Percentiles rank a stretch among this genome's conserved stretches.
Conservation (phyloP, 352 stramenopile species). For the Phytophthora sojae region DNA sequence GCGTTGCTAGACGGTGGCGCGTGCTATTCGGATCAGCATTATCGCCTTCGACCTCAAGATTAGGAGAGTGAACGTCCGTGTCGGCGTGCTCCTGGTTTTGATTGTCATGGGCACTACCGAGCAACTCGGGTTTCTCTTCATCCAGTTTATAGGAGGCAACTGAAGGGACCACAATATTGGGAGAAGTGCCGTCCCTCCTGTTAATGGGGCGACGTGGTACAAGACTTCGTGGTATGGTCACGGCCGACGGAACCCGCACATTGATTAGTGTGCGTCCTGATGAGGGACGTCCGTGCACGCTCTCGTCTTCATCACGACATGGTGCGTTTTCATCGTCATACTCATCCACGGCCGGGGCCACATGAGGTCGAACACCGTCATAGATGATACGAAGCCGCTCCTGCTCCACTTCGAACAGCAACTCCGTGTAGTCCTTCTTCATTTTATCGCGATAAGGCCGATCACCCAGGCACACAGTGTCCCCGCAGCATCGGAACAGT, state of each 20-base stretch:
- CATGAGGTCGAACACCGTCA: slow-evolving; percentile 26
- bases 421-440: slow-evolving; percentile 78
- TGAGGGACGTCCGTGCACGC: not conserved
- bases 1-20: slow-evolving; percentile 43
- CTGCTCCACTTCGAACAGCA: slow-evolving; percentile 78
- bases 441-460: slow-evolving; percentile 74
- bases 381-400: slow-evolving; percentile 75
- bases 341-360: slow-evolving; percentile 26
- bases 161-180: not conserved
- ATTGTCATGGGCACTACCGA: slow-evolving; percentile 10
- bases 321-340: not conserved
- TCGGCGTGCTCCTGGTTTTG: slow-evolving; percentile 13
- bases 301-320: slow-evolving; percentile 14
- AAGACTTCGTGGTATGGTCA: slow-evolving; percentile 1
- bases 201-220: slow-evolving; percentile 18
- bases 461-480: slow-evolving; percentile 51
- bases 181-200: slow-evolving; percentile 13
- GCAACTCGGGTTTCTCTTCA: not conserved
- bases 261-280: slow-evolving; percentile 28
- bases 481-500: slow-evolving; percentile 50
- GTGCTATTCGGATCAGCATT: slow-evolving; percentile 13
- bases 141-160: slow-evolving; percentile 4
- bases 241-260: slow-evolving; percentile 20
- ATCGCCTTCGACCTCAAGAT: slow-evolving; percentile 17
- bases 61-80: not conserved